Evolutionary conservation across 371 early-diverging fungal species (phyloP), one percentile per base, ranked within the genome.

Genomic region (Gilbertella persicaria): DNA sequence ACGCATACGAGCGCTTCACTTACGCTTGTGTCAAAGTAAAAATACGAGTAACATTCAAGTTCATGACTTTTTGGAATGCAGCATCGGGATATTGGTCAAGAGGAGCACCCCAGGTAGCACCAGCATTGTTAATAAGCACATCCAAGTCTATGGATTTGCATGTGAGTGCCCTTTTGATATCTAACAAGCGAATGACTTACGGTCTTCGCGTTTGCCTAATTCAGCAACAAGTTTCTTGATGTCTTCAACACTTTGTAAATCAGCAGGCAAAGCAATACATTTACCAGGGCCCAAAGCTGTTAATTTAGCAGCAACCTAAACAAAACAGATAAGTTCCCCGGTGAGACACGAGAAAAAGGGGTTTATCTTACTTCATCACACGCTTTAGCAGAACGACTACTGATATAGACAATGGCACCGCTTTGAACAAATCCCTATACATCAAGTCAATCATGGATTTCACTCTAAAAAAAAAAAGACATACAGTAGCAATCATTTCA

Each of bases 81-180:
- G 52, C 55, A 42, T 89, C 88, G 1, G 90, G 87, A 52, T 89
- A 91, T 25, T 55, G 53, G 36, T 78, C 86, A 3, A 89, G 40
- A 10, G 79, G 62, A 12, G 77, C 83, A 30, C 80, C 87, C 87
- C 89, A 90, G n/a, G 82, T 90, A 36, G 90, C 91, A 3, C 92
- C 92, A 16, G 90, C 83, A 66, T 94, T 94, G 67, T 95, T 95
- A 26, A 95, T 78, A 16, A 96, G 76, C 10, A 95, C 80, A 61
- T 95, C 80, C 46, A 95, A 73, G 59, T 90, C 91, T 71, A 62
- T 5, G 3, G 58, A 55, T 21, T 12, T 28, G 1, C 16, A 35
- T 36, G 10, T 17, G 4, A 30, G 10, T 5, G 7, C 6, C 2
- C 26, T 19, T 30, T 3, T 30, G 9, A 20, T 30, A 16, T n/a